Percentiles rank a stretch among this genome's conserved stretches.
Conservation (phyloP, 1,284 basidiomycete genomes). For the Leccinum holopus region DNA sequence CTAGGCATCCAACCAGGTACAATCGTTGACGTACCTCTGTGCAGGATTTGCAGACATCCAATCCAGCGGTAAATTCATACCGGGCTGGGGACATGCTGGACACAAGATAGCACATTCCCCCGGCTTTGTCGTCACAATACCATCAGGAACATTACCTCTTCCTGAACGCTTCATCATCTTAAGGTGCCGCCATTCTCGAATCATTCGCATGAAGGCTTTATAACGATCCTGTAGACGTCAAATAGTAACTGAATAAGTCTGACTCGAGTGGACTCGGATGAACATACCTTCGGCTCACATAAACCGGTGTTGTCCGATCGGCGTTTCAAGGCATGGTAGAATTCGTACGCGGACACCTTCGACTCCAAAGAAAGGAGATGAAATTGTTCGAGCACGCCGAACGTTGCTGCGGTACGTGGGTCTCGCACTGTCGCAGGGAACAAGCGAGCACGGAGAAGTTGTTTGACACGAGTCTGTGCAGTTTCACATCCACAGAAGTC, state of each 20-base stretch:
- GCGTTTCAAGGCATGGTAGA: slow-evolving; percentile 22
- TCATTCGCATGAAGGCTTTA: slow-evolving; percentile 22
- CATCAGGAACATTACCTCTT: slow-evolving; percentile 14
- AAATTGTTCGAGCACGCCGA: slow-evolving; percentile 23
- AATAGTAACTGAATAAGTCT: not conserved
- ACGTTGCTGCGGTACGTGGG: not conserved
- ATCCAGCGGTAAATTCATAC: slow-evolving; percentile 25
- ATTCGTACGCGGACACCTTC: slow-evolving; percentile 28
- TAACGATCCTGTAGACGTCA: slow-evolving; percentile 22
- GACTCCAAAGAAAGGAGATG: slow-evolving; percentile 27
- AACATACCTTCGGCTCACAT: not conserved
- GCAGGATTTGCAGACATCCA: not conserved
- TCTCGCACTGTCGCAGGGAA: not conserved
- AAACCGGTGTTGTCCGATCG: slow-evolving; percentile 20
- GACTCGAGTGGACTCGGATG: not conserved
- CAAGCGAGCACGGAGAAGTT: not conserved
- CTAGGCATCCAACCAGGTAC: no score
- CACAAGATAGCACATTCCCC: slow-evolving; percentile 30
- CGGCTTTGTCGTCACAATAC: slow-evolving; percentile 9
- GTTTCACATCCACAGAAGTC: no score
- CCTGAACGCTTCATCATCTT: slow-evolving; percentile 31
- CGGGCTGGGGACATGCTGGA: slow-evolving; percentile 34
- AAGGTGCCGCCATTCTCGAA: slow-evolving; percentile 29
- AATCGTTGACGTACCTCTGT: not conserved
- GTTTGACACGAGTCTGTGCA: no score